Base-by-base conservation (phyloP, 1,284 basidiomycete species). In the Thecaphora frezii region DNA sequence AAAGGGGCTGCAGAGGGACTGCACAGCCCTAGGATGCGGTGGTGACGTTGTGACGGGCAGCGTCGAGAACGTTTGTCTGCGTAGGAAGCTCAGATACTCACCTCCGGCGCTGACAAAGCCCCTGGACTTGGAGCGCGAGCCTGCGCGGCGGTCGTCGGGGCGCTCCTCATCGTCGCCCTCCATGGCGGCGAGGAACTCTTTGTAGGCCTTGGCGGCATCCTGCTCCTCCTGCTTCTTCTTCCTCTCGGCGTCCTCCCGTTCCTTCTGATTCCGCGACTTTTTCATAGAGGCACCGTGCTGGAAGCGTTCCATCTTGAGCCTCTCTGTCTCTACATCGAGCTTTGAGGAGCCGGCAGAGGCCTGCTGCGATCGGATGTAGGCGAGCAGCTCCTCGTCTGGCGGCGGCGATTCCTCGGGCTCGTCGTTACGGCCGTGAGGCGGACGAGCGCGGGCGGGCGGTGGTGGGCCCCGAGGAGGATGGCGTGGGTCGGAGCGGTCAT, bases 111-210 rank as follows among this genome's bases (percentile, higher is more conserved):
- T 51, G 9, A 70, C 71, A 24, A 73, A 74, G 2, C 53, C 60
- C 22, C 38, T 46, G 16, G 46, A 19, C 37, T 48, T 61, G 13
- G 19, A 50, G 16, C 23, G 16, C 5, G 22, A 23, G 38, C 25
- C 14, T 26, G 14, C 21, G 30, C 19, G 14, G 4, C 33, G 28
- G 23, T 5, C 21, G 12, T 21, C 16, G 44, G 28, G 5, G 4
- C 44, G 5, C 19, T 30, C 30, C n/a, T 19, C 21, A 2, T 48
- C 47, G 7, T 58, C 55, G 0, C 48, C 65, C 13, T 57, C 57
- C 67, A 76, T 67, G 25, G 61, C 72, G 33, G 55, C 61, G 1
- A 71, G 54, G 26, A 76, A 73, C 12, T 73, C 73, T 21, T 66
- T 40, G 49, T 74, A 76, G 10, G 71, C 73, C 21, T 36, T 38